These are phyloP conservation scores for Aspergillus olivimuriae DNA, from an alignment of 495 filamentous ascomycete species.

Conservation along the genomic window DNA sequence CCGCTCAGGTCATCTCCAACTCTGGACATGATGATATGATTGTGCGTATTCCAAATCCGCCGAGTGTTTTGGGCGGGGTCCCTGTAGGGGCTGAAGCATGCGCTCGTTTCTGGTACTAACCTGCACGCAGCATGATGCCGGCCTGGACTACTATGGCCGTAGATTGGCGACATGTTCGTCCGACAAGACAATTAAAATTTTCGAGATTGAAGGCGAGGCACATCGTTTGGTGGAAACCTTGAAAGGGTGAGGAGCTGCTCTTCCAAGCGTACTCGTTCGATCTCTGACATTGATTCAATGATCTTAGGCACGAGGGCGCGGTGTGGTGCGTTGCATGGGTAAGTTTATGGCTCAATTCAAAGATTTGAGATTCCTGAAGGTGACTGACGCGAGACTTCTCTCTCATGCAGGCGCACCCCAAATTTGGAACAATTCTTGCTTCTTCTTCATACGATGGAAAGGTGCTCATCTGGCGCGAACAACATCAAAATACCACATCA, in stretches of 20 bases:
- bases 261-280: background rate
- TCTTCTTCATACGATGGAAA: conserved; percentile 93
- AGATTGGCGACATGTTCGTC: conserved; percentile 96
- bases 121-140: conserved; percentile 77
- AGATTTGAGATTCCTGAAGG: too few species aligned
- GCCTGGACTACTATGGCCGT: conserved; percentile 96
- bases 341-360: conserved; percentile 28
- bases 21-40: conserved; percentile 99
- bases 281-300: conserved; percentile 9
- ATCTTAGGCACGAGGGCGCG: conserved; percentile 77
- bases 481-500: conserved; percentile 43
- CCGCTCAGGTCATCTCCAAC: conserved; percentile 74
- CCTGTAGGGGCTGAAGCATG: too few species aligned
- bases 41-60: conserved; percentile 51
- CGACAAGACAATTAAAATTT: conserved; percentile 98
- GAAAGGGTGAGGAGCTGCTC: conserved; percentile 65
- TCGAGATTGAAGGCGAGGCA: conserved; percentile 91
- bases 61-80: background rate
- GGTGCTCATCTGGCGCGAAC: conserved; percentile 97
- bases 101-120: conserved; percentile 6
- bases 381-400: too few species aligned
- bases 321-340: conserved; percentile 96
- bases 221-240: conserved; percentile 89
- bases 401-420: conserved; percentile 84
- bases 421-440: conserved; percentile 96